Evolutionary conservation across 1,284 basidiomycete species (phyloP).

Genomic region (Sanguinoderma infundibulare): DNA sequence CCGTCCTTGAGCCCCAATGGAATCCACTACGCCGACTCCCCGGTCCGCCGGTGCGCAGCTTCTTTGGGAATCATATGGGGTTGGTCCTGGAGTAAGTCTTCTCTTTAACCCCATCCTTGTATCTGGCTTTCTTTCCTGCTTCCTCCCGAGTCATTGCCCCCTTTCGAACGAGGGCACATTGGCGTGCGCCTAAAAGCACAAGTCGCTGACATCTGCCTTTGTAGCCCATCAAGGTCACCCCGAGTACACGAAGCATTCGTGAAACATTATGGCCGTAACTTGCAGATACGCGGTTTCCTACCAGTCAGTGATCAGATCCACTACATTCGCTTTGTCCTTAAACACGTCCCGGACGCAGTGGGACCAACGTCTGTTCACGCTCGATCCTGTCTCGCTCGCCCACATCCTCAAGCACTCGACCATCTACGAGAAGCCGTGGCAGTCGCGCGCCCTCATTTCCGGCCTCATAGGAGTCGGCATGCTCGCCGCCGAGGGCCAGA

Average conservation of each 20-base stretch:
- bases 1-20: slow-evolving; percentile 45
- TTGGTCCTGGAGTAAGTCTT: slow-evolving; percentile 59
- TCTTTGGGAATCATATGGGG: slow-evolving; percentile 58
- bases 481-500: slow-evolving; percentile 74
- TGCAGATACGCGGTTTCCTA: slow-evolving; percentile 65
- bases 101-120: not conserved
- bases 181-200: not conserved
- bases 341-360: slow-evolving; percentile 49
- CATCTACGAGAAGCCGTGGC: slow-evolving; percentile 82
- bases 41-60: slow-evolving; percentile 55
- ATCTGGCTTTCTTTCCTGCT: too few relatives aligned
- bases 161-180: not conserved
- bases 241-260: slow-evolving; percentile 56
- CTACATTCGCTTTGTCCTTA: not conserved
- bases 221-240: slow-evolving; percentile 60
- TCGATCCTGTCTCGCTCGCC: slow-evolving; percentile 72
- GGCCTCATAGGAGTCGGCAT: slow-evolving; percentile 77
- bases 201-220: slow-evolving; percentile 2
- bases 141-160: not conserved
- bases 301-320: slow-evolving; percentile 51
- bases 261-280: slow-evolving; percentile 43
- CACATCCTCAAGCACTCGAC: slow-evolving; percentile 72
- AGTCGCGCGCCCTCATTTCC: slow-evolving; percentile 73
- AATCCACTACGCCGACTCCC: slow-evolving; percentile 60
- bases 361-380: slow-evolving; percentile 75